These are phyloP conservation scores for Patellaria atrata DNA, from an alignment of 495 filamentous ascomycete genomes.

Conservation along the genomic window DNA sequence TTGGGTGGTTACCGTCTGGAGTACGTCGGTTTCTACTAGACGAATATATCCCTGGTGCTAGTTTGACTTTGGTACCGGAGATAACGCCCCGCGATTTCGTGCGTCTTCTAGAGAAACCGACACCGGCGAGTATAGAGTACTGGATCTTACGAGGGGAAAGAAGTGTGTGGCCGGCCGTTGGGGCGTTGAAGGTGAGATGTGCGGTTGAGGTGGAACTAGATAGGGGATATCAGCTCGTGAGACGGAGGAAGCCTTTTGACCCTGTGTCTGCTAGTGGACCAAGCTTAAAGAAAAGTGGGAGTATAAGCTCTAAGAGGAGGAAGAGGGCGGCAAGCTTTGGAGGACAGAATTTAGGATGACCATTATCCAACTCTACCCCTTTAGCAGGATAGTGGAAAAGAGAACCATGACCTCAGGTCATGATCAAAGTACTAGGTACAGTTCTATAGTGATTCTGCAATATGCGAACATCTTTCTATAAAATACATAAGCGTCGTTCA, in stretches of 20 bases:
- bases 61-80: constrained; percentile 70
- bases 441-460: too few species aligned
- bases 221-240: constrained; percentile 62
- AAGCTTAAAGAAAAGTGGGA: constrained; percentile 13
- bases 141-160: constrained; percentile 79
- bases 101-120: constrained; percentile 67
- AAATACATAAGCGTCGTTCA: too few species aligned
- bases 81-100: constrained; percentile 56
- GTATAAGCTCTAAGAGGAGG: constrained; percentile 13
- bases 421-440: too few species aligned
- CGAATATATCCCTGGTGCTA: constrained; percentile 70
- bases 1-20: constrained; percentile 52
- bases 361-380: too few species aligned
- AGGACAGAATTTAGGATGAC: constrained; percentile 4
- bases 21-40: constrained; percentile 73
- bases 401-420: too few species aligned
- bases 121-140: constrained; percentile 55
- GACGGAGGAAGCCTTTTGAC: constrained; percentile 41
- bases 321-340: constrained; percentile 19
- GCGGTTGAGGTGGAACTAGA: constrained; percentile 80
- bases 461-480: too few species aligned
- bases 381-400: too few species aligned
- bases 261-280: constrained; percentile 4
- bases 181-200: constrained; percentile 68
- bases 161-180: constrained; percentile 85